Evolutionary conservation across 1,284 basidiomycete genomes (phyloP).

Genomic region (Mycena sp.): DNA sequence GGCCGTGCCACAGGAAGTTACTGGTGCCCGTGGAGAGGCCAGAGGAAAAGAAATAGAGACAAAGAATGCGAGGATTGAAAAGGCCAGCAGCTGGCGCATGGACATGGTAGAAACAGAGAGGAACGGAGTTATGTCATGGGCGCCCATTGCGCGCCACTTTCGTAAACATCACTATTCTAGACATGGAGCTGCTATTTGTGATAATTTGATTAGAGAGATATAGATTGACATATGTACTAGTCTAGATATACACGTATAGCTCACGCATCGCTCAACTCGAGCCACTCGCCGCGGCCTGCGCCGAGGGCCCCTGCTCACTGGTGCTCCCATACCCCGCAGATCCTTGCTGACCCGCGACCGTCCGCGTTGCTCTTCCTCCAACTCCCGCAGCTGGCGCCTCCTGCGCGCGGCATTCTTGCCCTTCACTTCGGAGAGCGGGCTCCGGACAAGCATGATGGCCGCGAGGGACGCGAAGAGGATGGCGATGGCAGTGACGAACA

Average conservation of each 20-base stretch:
- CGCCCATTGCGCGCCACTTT: no score
- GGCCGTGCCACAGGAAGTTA: neutral
- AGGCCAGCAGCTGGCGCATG: constrained; percentile 2
- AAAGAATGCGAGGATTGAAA: constrained; percentile 21
- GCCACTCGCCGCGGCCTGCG: constrained; percentile 10
- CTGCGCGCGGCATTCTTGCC: constrained; percentile 34
- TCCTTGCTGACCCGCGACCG: constrained; percentile 68
- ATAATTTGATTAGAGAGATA: no score
- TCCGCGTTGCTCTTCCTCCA: constrained; percentile 54
- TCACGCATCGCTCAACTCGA: no score
- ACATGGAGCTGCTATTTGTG: no score
- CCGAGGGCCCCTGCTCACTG: constrained; percentile 7
- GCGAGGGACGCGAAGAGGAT: constrained; percentile 45
- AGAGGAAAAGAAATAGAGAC: constrained; percentile 33
- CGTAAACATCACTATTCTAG: no score
- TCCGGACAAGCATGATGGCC: constrained; percentile 61
- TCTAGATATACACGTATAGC: no score
- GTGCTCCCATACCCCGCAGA: constrained; percentile 37
- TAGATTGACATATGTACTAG: no score
- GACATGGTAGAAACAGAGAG: constrained; percentile 4
- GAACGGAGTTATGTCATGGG: neutral
- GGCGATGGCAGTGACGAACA: constrained; percentile 55
- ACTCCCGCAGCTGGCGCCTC: constrained; percentile 31
- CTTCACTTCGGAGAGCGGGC: constrained; percentile 44
- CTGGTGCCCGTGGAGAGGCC: constrained; percentile 31